phyloP scores from a whole-genome alignment of 495 filamentous ascomycete species.

The Tuber melanosporum region DNA sequence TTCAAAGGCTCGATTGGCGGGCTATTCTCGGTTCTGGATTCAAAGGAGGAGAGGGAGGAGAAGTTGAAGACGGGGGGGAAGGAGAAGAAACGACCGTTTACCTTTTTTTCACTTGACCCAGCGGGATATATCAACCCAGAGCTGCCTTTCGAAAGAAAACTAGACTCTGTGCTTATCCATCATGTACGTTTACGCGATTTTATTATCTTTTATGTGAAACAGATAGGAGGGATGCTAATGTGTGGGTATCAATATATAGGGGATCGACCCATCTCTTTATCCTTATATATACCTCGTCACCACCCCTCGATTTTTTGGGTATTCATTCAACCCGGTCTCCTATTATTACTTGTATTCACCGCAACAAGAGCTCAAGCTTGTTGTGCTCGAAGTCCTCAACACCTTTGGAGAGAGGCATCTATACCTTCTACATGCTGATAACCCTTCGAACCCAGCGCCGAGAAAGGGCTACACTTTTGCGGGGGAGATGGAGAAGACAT shows the following conservation, averaged over 20 bases:
- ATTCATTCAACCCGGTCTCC: constrained; percentile 68
- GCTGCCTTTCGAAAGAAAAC: constrained; percentile 49
- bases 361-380: constrained; percentile 53
- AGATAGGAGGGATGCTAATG: constrained; percentile 21
- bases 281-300: constrained; percentile 64
- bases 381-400: constrained; percentile 73
- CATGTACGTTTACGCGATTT: constrained; percentile 45
- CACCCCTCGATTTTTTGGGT: constrained; percentile 61
- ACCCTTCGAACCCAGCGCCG: constrained; percentile 24
- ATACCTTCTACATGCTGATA: constrained; percentile 50
- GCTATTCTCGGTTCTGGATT: constrained; percentile 51
- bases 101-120: constrained; percentile 50
- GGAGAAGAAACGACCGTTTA: constrained; percentile 38
- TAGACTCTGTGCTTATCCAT: constrained; percentile 31
- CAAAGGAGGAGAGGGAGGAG: constrained; percentile 26
- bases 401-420: constrained; percentile 67
- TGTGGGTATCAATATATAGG: constrained; percentile 12
- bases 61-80: constrained; percentile 27
- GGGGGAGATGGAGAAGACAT: constrained; percentile 58
- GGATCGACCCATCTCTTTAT: constrained; percentile 35
- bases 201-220: background rate
- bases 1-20: constrained; percentile 51
- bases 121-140: constrained; percentile 61
- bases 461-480: constrained; percentile 42
- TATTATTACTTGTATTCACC: constrained; percentile 73